Conservation (phyloP, 2,329 filamentous ascomycete species). For the Coniochaeta sp. region DNA sequence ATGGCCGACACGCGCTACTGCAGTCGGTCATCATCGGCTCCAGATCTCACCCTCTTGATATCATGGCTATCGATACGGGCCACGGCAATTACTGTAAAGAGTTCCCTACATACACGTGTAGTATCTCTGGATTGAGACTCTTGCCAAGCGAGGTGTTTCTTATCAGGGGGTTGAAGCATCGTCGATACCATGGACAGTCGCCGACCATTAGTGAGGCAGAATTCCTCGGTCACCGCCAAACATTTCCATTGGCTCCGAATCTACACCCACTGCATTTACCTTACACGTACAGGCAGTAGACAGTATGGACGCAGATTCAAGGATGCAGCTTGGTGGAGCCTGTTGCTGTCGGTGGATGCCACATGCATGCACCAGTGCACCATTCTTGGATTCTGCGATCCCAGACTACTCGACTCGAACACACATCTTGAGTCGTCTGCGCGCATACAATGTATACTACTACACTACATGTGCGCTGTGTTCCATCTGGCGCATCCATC, state of each 20-base stretch:
- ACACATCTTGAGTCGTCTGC: too few species aligned
- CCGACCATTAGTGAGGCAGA: neutral
- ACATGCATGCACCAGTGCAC: too few species aligned
- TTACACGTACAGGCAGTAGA: neutral
- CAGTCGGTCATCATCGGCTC: neutral
- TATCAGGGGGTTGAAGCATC: neutral
- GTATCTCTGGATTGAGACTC: neutral
- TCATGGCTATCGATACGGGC: too few species aligned
- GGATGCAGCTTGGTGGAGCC: neutral
- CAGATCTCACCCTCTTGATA: conserved; percentile 4
- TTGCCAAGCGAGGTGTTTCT: neutral
- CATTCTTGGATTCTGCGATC: too few species aligned
- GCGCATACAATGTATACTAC: too few species aligned
- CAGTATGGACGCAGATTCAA: neutral
- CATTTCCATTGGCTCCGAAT: too few species aligned
- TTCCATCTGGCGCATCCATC: too few species aligned
- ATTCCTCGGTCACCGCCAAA: too few species aligned
- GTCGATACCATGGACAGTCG: neutral
- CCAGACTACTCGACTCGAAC: too few species aligned
- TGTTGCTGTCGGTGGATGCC: neutral
- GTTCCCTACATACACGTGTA: too few species aligned
- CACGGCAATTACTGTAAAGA: neutral
- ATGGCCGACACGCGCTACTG: neutral
- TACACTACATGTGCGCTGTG: too few species aligned
- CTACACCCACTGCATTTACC: too few species aligned